phyloP scores from a whole-genome alignment of 2,329 filamentous ascomycete species.

The Colletotrichum sp. region DNA sequence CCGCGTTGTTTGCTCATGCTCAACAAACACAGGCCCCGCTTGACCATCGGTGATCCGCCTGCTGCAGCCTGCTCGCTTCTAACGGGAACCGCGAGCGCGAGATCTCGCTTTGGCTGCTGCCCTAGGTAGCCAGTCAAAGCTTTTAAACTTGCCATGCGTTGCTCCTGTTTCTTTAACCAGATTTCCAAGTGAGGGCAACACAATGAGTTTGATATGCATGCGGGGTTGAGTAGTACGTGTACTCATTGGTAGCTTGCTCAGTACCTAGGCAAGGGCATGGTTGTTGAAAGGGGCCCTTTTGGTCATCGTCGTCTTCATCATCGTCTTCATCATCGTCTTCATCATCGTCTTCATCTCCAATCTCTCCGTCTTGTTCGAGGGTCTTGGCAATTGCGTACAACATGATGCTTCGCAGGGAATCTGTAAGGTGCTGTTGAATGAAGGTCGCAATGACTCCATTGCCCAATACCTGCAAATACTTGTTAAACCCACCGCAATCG shows the following conservation, averaged over 20 bases:
- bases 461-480: background rate
- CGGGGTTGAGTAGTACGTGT: background rate
- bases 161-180: background rate
- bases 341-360: background rate
- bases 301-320: background rate
- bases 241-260: background rate
- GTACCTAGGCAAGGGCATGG: background rate
- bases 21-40: background rate
- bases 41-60: background rate
- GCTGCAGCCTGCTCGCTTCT: background rate
- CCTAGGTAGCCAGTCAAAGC: background rate
- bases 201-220: background rate
- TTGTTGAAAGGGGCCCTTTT: rapidly evolving
- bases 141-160: background rate
- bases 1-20: background rate
- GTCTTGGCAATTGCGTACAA: background rate
- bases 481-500: background rate
- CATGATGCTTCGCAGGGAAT: background rate
- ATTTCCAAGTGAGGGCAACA: background rate
- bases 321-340: background rate
- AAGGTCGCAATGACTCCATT: background rate
- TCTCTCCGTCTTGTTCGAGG: background rate
- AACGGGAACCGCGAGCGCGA: background rate
- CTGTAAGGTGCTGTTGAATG: background rate
- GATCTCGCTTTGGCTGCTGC: background rate